A percentile compares a stretch with the other conserved stretches of the same genome.
Conservation (phyloP, 495 filamentous ascomycete species). For the Venustampulla echinocandica region DNA sequence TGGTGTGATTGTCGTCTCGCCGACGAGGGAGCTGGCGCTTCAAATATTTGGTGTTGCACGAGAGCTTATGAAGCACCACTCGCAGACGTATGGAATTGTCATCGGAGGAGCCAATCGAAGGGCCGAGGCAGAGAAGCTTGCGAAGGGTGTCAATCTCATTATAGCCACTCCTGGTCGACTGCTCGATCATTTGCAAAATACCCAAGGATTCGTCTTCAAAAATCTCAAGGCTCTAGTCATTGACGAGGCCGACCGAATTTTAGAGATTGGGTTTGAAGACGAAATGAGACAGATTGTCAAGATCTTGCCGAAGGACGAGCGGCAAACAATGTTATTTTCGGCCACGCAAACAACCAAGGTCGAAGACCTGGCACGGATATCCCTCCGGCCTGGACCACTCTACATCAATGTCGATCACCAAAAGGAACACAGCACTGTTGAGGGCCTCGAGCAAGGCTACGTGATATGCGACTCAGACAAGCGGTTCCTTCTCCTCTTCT, state of each 20-base stretch:
- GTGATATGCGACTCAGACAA: conserved; percentile 88
- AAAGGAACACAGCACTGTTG: conserved; percentile 78
- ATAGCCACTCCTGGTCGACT: conserved; percentile 90
- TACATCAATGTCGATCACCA: conserved; percentile 89
- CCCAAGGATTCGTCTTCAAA: conserved; percentile 84
- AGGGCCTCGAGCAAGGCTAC: conserved; percentile 90
- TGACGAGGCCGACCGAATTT: conserved; percentile 86
- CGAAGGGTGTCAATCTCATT: conserved; percentile 87
- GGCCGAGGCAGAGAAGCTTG: conserved; percentile 88
- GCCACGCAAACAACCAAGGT: conserved; percentile 98
- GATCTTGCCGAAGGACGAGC: conserved; percentile 78
- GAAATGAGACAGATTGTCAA: conserved; percentile 97
- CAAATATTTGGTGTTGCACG: conserved; percentile 95
- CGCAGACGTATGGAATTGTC: conserved; percentile 90
- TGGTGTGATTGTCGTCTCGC: conserved; percentile 78
- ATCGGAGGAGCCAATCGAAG: conserved; percentile 91
- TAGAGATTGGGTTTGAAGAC: conserved; percentile 97
- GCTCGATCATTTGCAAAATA: conserved; percentile 92
- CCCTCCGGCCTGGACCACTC: conserved; percentile 79
- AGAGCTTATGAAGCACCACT: conserved; percentile 79
- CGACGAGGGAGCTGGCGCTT: conserved; percentile 82
- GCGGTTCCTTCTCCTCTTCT: conserved; percentile 89
- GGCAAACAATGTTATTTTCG: conserved; percentile 95
- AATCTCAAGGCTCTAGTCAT: conserved; percentile 84
- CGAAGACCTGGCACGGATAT: conserved; percentile 91